These are phyloP conservation scores for Parathielavia appendiculata DNA, from an alignment of 495 filamentous ascomycete genomes.

Conservation along the genomic window DNA sequence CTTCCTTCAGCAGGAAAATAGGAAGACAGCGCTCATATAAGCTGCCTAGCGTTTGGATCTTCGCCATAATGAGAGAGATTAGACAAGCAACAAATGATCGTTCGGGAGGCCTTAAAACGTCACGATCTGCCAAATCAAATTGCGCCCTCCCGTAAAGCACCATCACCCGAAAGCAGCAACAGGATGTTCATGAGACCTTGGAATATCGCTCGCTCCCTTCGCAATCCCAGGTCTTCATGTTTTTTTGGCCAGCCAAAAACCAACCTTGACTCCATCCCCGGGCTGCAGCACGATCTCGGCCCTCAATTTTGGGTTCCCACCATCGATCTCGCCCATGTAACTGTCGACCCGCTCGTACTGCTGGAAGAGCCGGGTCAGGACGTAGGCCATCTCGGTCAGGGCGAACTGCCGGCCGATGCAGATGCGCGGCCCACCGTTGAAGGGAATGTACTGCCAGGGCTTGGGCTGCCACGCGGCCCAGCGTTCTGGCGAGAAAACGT, in stretches of 20 bases:
- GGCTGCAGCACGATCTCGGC: constrained; percentile 65
- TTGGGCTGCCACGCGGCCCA: constrained; percentile 66
- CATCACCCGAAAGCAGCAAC: background rate
- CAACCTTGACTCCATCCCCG: constrained; percentile 55
- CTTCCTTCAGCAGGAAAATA: too few relatives aligned
- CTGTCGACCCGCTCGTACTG: constrained; percentile 54
- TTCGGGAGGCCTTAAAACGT: too few relatives aligned
- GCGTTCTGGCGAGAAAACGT: constrained; percentile 64
- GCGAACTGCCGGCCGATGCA: constrained; percentile 83
- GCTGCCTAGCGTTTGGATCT: too few relatives aligned
- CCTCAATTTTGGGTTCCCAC: constrained; percentile 50
- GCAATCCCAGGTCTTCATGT: background rate
- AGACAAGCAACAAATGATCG: too few relatives aligned
- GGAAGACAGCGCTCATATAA: too few relatives aligned
- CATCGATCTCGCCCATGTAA: constrained; percentile 47
- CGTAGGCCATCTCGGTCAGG: constrained; percentile 77
- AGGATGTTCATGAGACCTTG: constrained; percentile 5
- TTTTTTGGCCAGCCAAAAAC: too few relatives aligned
- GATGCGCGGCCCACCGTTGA: constrained; percentile 79
- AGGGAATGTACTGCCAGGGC: constrained; percentile 70
- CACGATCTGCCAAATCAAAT: too few relatives aligned
- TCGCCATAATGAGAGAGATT: too few relatives aligned
- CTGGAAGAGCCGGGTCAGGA: constrained; percentile 67
- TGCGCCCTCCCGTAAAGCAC: too few relatives aligned
- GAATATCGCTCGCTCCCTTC: background rate